A percentile compares a stretch with the other conserved stretches of the same genome.
These are phyloP conservation scores for Ustilago curta DNA, from an alignment of 1,284 basidiomycete genomes.

Conservation along the genomic window DNA sequence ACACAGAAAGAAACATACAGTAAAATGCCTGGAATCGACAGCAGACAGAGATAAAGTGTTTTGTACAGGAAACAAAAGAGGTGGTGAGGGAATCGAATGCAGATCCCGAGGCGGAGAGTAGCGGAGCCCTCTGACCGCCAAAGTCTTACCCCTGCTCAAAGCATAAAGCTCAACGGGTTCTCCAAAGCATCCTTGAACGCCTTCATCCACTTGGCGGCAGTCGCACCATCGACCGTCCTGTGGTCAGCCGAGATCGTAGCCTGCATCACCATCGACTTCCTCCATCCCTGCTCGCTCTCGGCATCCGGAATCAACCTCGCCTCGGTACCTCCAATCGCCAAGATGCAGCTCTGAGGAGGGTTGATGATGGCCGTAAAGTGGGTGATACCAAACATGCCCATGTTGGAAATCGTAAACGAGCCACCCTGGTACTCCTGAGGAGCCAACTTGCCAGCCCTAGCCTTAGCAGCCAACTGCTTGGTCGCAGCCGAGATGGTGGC, in stretches of 20 bases:
- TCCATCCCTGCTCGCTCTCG: conserved; percentile 79
- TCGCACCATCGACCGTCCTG: conserved; percentile 74
- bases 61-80: conserved; percentile 17
- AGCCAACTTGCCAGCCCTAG: conserved; percentile 93
- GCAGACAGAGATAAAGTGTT: conserved; percentile 11
- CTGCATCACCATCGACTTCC: conserved; percentile 85
- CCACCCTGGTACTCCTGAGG: conserved; percentile 98
- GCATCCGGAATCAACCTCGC: conserved; percentile 87
- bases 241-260: conserved; percentile 96
- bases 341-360: conserved; percentile 96
- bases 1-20: background rate
- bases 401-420: conserved; percentile 98
- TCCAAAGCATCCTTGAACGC: conserved; percentile 98
- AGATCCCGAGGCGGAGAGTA: no score
- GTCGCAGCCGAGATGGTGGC: conserved; percentile 91
- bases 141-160: conserved; percentile 25
- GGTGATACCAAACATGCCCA: conserved; percentile 92
- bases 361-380: conserved; percentile 99
- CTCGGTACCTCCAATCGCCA: conserved; percentile 91
- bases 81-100: background rate
- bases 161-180: conserved; percentile 78
- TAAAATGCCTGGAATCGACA: conserved; percentile 16
- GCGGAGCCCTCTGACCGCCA: no score
- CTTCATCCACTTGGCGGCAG: conserved; percentile 75
- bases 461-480: conserved; percentile 92